A percentile compares a stretch with the other conserved stretches of the same genome.
Conservation (phyloP, 2,329 filamentous ascomycete species). For the Laburnicola sp. region DNA sequence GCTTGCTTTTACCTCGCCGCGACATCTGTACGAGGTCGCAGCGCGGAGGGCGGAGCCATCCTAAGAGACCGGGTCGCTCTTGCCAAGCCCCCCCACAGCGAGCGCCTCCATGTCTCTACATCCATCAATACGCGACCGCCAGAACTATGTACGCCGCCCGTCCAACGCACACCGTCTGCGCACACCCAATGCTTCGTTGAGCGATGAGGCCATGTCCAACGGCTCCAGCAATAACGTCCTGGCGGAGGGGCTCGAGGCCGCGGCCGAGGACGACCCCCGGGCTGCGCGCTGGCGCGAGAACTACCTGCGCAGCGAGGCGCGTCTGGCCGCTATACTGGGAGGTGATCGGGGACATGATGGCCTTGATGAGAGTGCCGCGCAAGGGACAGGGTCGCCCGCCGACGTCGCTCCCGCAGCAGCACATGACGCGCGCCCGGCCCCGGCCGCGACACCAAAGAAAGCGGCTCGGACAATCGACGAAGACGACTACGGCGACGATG, state of each 20-base stretch:
- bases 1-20: constrained; percentile 43
- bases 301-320: constrained; percentile 75
- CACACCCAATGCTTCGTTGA: constrained; percentile 49
- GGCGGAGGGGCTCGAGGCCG: constrained; percentile 47
- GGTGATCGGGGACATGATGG: constrained; percentile 37
- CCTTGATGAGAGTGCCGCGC: constrained; percentile 30
- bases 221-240: constrained; percentile 42
- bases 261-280: constrained; percentile 52
- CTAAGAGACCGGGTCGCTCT: constrained; percentile 5
- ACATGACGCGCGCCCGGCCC: constrained; percentile 52
- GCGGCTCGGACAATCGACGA: constrained; percentile 78
- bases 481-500: constrained; percentile 83
- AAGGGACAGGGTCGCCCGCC: constrained; percentile 25
- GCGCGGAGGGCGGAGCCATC: constrained; percentile 11
- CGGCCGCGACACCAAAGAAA: constrained; percentile 66
- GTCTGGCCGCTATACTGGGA: constrained; percentile 75
- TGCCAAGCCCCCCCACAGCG: constrained; percentile 32
- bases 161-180: constrained; percentile 45
- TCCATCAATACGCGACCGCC: constrained; percentile 48
- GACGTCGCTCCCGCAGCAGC: constrained; percentile 39
- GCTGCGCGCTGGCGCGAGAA: constrained; percentile 70
- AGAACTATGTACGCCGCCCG: constrained; percentile 47
- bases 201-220: constrained; percentile 48
- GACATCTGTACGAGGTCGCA: constrained; percentile 48
- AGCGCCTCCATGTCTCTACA: constrained; percentile 41